Evolutionary conservation across 1,284 basidiomycete species (phyloP).

Genomic region (Cutaneotrichosporon spelunceum): DNA sequence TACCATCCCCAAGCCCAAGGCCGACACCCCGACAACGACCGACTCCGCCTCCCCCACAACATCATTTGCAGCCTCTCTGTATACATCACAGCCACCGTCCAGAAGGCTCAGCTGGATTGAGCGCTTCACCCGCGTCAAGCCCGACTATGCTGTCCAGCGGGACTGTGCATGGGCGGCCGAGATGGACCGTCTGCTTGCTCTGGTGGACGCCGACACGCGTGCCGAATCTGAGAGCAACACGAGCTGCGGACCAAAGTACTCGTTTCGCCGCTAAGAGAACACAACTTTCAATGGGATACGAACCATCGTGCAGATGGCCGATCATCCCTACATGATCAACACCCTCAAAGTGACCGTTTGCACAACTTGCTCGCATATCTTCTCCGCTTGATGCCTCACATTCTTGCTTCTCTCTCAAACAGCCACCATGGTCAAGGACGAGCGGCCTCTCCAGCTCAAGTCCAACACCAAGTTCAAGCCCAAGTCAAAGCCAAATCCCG

Average conservation of each 20-base stretch:
- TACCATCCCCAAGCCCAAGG: neutral
- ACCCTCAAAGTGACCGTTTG: too few relatives aligned
- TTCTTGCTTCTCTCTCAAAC: too few relatives aligned
- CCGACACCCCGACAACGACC: neutral
- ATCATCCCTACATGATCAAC: neutral
- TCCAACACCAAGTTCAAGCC: too few relatives aligned
- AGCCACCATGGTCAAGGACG: too few relatives aligned
- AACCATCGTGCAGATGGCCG: too few relatives aligned
- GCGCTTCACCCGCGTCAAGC: neutral
- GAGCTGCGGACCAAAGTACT: neutral
- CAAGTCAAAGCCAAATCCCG: too few relatives aligned
- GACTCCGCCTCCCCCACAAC: neutral
- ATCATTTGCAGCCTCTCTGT: neutral
- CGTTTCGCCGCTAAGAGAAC: neutral
- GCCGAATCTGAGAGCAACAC: neutral
- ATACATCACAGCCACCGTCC: neutral
- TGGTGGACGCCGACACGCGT: slow-evolving; percentile 6
- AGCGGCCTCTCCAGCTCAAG: too few relatives aligned
- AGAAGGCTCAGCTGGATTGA: neutral
- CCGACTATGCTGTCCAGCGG: neutral
- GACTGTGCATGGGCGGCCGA: neutral
- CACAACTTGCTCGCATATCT: too few relatives aligned
- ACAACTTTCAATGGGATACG: too few relatives aligned
- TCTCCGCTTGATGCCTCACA: too few relatives aligned
- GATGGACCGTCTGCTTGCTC: slow-evolving; percentile 5